Conservation (phyloP, 495 filamentous ascomycete species). For the Astrothelium subdiscretum region DNA sequence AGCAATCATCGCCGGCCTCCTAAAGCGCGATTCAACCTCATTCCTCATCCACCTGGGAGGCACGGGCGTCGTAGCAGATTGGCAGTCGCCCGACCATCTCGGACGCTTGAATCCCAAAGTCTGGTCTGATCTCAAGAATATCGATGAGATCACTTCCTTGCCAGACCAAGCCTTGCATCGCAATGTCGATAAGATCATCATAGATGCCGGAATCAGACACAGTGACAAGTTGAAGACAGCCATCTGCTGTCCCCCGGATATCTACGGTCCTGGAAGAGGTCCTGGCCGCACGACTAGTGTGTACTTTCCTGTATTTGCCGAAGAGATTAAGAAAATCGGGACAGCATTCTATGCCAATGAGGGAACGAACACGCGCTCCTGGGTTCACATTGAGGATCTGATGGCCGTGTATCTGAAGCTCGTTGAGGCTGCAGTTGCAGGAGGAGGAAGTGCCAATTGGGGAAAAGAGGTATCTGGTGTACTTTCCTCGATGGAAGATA, state of each 20-base stretch:
- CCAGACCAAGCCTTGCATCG: slow-evolving; percentile 16
- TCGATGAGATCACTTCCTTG: slow-evolving; percentile 12
- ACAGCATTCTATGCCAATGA: slow-evolving; percentile 13
- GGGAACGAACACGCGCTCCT: slow-evolving; percentile 14
- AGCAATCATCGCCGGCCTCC: slow-evolving; percentile 18
- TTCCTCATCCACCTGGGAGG: slow-evolving; percentile 21
- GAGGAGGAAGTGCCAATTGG: slow-evolving; percentile 12
- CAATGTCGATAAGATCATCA: slow-evolving; percentile 14
- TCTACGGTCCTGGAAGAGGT: slow-evolving; percentile 18
- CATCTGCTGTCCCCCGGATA: slow-evolving; percentile 19
- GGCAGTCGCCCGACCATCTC: slow-evolving; percentile 5
- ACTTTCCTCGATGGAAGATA: no score
- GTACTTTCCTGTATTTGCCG: slow-evolving; percentile 5
- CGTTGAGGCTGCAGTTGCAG: slow-evolving; percentile 16
- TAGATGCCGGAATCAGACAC: slow-evolving; percentile 6
- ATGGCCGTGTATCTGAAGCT: slow-evolving; percentile 15
- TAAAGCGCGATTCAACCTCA: slow-evolving; percentile 8
- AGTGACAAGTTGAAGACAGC: slow-evolving; percentile 18
- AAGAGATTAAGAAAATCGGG: slow-evolving; percentile 3
- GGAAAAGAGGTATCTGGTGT: slow-evolving; percentile 11
- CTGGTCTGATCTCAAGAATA: slow-evolving; percentile 19
- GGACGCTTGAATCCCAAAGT: slow-evolving; percentile 19
- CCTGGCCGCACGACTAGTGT: slow-evolving; percentile 6
- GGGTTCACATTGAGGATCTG: slow-evolving; percentile 22
- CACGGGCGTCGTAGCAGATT: slow-evolving; percentile 18